Evolutionary conservation across 169 alveolate genomes (phyloP).

Genomic region (Cryptosporidium xiaoi): DNA sequence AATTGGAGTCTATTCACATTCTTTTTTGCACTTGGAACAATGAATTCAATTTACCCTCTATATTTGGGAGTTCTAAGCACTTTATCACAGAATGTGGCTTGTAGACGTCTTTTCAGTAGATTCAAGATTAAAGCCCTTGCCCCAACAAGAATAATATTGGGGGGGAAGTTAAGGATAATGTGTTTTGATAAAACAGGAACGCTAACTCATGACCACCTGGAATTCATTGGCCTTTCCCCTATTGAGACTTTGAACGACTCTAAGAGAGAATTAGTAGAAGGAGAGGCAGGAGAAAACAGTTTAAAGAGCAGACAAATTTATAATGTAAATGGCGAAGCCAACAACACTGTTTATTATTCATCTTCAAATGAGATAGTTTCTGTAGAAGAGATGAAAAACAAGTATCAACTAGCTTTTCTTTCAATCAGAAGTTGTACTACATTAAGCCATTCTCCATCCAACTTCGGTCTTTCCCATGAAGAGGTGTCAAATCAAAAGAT

Average conservation of each 20-base stretch:
- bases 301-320: not conserved
- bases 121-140: conserved; percentile 91
- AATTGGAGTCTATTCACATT: conserved; percentile 86
- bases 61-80: conserved; percentile 49
- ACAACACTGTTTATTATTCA: not conserved
- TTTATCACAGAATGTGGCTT: conserved; percentile 89
- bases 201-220: conserved; percentile 93
- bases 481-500: conserved; percentile 2
- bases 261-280: not conserved
- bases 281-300: not conserved
- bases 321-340: not conserved
- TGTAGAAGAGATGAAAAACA: conserved; percentile 6
- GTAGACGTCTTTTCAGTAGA: conserved; percentile 88
- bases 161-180: conserved; percentile 94
- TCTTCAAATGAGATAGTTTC: not conserved
- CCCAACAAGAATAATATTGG: conserved; percentile 95
- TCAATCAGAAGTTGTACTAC: conserved; percentile 69
- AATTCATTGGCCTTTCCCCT: conserved; percentile 82
- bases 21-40: conserved; percentile 85
- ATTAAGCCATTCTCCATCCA: conserved; percentile 32
- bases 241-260: not conserved
- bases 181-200: conserved; percentile 99
- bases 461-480: conserved; percentile 41
- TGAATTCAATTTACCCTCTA: conserved; percentile 41
- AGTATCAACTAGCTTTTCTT: conserved; percentile 9